Conservation (phyloP, 164 flowering plant species). For the Protea cynaroides region DNA sequence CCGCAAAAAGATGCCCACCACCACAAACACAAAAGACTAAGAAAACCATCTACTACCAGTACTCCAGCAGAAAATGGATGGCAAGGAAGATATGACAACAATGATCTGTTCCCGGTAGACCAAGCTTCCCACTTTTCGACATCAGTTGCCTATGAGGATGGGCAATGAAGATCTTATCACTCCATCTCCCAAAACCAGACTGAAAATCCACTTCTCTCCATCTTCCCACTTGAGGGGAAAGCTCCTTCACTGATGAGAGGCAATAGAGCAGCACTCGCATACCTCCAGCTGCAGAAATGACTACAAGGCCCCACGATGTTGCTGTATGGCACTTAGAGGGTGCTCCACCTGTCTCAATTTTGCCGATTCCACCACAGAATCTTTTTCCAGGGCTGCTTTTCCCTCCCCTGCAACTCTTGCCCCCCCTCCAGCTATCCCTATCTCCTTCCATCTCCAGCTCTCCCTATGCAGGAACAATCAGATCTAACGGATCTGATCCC, state of each 20-base stretch:
- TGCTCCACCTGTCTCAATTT: too few species aligned
- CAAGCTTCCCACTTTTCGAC: constrained; percentile 41
- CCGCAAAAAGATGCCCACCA: constrained; percentile 22
- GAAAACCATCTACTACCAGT: constrained; percentile 34
- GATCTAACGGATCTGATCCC: constrained; percentile 63
- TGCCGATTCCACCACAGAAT: too few species aligned
- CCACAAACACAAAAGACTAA: constrained; percentile 24
- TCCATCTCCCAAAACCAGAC: constrained; percentile 67
- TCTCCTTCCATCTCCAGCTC: too few species aligned
- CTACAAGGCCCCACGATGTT: too few species aligned
- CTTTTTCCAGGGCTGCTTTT: too few species aligned
- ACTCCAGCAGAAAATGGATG: constrained; percentile 61
- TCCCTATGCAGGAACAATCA: too few species aligned
- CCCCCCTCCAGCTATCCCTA: too few species aligned
- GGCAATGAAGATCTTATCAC: constrained; percentile 36
- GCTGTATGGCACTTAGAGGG: too few species aligned
- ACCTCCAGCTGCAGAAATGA: constrained; percentile 32
- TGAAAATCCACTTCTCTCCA: constrained; percentile 96
- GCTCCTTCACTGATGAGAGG: constrained; percentile 58
- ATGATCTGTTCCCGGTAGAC: too few species aligned
- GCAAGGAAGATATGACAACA: too few species aligned
- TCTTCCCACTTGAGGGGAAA: constrained; percentile 99
- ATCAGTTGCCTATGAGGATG: constrained; percentile 52
- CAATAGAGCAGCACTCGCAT: constrained; percentile 34
- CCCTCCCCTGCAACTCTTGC: too few species aligned